A percentile compares a stretch with the other conserved stretches of the same genome.
phyloP scores from a whole-genome alignment of 257 asterid species.

The Salvia splendens region DNA sequence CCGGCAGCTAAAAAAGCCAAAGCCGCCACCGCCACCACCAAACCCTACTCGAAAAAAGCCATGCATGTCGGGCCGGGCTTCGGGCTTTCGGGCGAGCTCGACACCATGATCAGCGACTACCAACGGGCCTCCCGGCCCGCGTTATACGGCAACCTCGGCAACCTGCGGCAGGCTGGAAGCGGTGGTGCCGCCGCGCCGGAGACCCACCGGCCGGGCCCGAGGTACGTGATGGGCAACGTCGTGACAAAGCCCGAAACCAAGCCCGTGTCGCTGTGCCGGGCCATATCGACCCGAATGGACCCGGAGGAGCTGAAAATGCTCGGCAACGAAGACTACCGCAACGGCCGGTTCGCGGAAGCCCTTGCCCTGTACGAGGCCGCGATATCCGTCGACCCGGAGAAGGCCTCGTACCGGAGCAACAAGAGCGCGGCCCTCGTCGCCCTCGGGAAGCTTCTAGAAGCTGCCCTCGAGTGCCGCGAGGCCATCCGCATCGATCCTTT shows the following conservation, averaged over 20 bases:
- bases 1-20: background rate
- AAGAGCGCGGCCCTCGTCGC: slow-evolving; percentile 96
- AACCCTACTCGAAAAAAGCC: slow-evolving; percentile 30
- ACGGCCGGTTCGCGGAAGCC: slow-evolving; percentile 92
- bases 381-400: slow-evolving; percentile 79
- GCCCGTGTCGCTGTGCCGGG: slow-evolving; percentile 72
- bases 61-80: slow-evolving; percentile 33
- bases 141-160: slow-evolving; percentile 65
- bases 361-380: slow-evolving; percentile 90
- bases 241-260: slow-evolving; percentile 39
- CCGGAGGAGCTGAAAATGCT: slow-evolving; percentile 89
- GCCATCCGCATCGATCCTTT: slow-evolving; percentile 71
- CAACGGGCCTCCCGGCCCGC: slow-evolving; percentile 47
- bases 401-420: slow-evolving; percentile 94
- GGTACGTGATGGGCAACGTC: slow-evolving; percentile 54
- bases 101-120: slow-evolving; percentile 62
- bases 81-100: slow-evolving; percentile 79
- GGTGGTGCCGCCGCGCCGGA: background rate
- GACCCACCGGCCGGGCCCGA: slow-evolving; percentile 8
- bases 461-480: slow-evolving; percentile 79
- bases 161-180: slow-evolving; percentile 53
- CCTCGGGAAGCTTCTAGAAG: slow-evolving; percentile 85
- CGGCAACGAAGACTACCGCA: slow-evolving; percentile 94
- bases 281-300: slow-evolving; percentile 82
- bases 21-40: background rate